Evolutionary conservation across 2,329 filamentous ascomycete genomes (phyloP).

Genomic region (Venturia effusa): DNA sequence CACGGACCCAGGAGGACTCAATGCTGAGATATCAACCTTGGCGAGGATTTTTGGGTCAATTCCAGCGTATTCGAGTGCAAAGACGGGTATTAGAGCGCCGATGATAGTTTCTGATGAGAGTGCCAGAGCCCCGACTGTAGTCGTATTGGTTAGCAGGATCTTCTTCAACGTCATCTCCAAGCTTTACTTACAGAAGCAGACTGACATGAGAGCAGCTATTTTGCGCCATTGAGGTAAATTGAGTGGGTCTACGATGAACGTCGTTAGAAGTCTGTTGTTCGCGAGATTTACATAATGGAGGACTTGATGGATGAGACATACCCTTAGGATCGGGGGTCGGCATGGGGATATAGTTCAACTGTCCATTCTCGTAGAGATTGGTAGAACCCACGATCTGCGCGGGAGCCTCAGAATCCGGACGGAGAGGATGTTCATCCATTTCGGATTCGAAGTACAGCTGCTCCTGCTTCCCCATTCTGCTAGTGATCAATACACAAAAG

Average conservation of each 20-base stretch:
- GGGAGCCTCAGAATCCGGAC: not conserved
- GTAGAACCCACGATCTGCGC: conserved; percentile 10
- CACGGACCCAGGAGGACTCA: conserved; percentile 10
- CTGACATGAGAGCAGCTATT: conserved; percentile 12
- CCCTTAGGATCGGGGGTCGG: conserved; percentile 12
- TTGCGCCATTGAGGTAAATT: conserved; percentile 15
- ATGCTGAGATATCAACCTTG: not conserved
- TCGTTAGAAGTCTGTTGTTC: not conserved
- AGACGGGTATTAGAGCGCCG: conserved; percentile 21
- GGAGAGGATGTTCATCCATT: not conserved
- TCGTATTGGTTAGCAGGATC: not conserved
- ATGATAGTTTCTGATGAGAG: conserved; percentile 21
- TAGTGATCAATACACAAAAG: not conserved
- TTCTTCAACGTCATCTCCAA: not conserved
- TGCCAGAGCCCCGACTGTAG: conserved; percentile 18
- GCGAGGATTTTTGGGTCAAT: conserved; percentile 15
- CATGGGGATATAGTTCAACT: conserved; percentile 8
- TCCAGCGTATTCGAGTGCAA: conserved; percentile 20
- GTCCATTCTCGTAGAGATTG: conserved; percentile 11
- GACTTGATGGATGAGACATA: not conserved
- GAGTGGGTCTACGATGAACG: conserved; percentile 13
- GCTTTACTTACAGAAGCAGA: conserved; percentile 14
- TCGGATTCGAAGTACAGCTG: not conserved
- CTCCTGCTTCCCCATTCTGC: not conserved
- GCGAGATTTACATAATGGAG: too few relatives aligned